Evolutionary conservation across 2,329 filamentous ascomycete species (phyloP).

Genomic region (Neofusicoccum cordaticola): DNA sequence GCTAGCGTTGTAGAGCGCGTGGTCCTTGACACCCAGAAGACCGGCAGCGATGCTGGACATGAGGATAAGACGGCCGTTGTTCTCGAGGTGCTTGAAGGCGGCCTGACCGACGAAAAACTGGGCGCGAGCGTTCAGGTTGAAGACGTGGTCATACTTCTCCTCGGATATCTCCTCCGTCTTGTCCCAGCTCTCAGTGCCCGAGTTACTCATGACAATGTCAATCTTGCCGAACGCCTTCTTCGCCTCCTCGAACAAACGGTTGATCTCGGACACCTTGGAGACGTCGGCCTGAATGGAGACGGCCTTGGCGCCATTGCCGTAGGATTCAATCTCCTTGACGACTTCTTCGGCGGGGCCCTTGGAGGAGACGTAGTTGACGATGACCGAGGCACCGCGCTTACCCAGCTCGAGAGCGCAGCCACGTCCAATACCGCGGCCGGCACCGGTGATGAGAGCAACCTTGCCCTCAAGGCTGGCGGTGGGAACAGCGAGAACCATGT

Average conservation of each 20-base stretch:
- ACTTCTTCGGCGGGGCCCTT: constrained; percentile 50
- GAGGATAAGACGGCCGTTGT: constrained; percentile 70
- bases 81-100: constrained; percentile 67
- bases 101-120: constrained; percentile 79
- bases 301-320: constrained; percentile 50
- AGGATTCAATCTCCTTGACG: constrained; percentile 43
- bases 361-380: constrained; percentile 64
- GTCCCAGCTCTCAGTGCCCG: constrained; percentile 64
- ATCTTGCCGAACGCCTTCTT: constrained; percentile 43
- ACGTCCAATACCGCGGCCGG: constrained; percentile 64
- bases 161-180: constrained; percentile 66
- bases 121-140: constrained; percentile 65
- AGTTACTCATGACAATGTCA: constrained; percentile 53
- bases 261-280: constrained; percentile 55
- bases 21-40: constrained; percentile 66
- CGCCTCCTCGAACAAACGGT: constrained; percentile 51
- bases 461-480: constrained; percentile 52
- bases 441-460: constrained; percentile 60
- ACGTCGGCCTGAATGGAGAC: constrained; percentile 61
- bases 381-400: constrained; percentile 61
- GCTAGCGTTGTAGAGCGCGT: constrained; percentile 68
- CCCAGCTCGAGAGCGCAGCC: constrained; percentile 67
- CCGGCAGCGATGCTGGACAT: constrained; percentile 70
- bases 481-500: constrained; percentile 43
- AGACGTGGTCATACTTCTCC: constrained; percentile 70